Evolutionary conservation across 2,329 filamentous ascomycete genomes (phyloP).

Genomic region (Ophiostoma piceae): DNA sequence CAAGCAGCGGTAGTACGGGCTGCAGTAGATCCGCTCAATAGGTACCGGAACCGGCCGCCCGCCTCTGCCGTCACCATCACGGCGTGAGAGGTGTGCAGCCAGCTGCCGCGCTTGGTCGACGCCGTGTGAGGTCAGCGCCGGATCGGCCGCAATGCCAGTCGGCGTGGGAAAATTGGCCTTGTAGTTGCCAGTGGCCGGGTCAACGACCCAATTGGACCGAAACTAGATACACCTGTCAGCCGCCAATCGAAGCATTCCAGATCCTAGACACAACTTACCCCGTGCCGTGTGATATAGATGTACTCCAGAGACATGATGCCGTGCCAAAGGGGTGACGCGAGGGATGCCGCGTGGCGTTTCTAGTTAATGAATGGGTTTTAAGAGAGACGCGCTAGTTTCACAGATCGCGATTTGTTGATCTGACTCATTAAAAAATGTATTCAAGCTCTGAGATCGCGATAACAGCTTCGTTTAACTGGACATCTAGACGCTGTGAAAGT

Average conservation of each 20-base stretch:
- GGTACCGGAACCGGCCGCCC: constrained; percentile 46
- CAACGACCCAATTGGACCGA: constrained; percentile 82
- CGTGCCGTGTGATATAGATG: constrained; percentile 70
- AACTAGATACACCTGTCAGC: constrained; percentile 54
- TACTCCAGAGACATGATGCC: constrained; percentile 58
- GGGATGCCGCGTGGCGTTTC: neutral
- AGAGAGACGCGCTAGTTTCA: neutral
- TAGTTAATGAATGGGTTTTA: neutral
- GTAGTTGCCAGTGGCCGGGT: constrained; percentile 75
- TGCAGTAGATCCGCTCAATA: constrained; percentile 73
- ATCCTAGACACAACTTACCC: constrained; percentile 48
- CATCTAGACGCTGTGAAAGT: neutral
- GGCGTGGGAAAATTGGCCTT: constrained; percentile 67
- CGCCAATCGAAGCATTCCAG: neutral
- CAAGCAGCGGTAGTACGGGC: constrained; percentile 80
- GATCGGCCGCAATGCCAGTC: constrained; percentile 83
- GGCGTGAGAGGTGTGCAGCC: constrained; percentile 53
- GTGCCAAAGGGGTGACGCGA: neutral
- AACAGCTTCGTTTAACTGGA: neutral
- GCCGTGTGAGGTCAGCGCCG: constrained; percentile 79
- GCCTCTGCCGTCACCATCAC: neutral
- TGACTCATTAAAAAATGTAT: neutral
- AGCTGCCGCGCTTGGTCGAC: constrained; percentile 78
- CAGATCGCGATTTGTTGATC: neutral
- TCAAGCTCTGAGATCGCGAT: neutral